Conservation (phyloP, 2,329 filamentous ascomycete genomes). For the Aureobasidium sp. region DNA sequence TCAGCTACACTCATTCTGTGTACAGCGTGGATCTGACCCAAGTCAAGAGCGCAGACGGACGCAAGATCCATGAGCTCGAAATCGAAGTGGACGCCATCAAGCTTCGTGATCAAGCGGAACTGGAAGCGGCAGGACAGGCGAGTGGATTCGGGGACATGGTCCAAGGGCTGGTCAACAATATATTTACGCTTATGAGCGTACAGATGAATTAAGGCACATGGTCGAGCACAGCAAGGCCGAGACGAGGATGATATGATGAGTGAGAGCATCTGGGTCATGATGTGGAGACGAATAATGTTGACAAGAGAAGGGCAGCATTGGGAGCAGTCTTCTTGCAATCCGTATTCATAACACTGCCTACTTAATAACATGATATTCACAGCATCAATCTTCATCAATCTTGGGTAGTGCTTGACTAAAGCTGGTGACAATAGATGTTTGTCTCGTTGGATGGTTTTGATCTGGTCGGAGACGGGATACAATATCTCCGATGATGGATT, state of each 20-base stretch:
- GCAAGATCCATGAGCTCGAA: slow-evolving; percentile 73
- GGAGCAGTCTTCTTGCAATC: neutral
- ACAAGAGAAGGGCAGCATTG: neutral
- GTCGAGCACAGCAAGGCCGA: neutral
- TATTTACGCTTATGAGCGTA: slow-evolving; percentile 47
- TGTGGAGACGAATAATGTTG: neutral
- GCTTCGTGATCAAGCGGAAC: slow-evolving; percentile 48
- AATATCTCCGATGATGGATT: neutral
- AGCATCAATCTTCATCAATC: neutral
- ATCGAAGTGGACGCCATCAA: slow-evolving; percentile 61
- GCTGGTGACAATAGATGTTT: neutral
- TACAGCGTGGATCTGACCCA: slow-evolving; percentile 93
- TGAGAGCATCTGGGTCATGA: neutral
- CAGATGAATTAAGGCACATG: neutral
- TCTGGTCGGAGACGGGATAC: neutral
- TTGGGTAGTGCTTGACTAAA: neutral
- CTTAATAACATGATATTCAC: neutral
- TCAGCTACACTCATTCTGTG: slow-evolving; percentile 81
- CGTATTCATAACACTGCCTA: neutral
- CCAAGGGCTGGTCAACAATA: slow-evolving; percentile 68
- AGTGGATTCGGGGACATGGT: slow-evolving; percentile 62
- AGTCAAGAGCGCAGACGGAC: slow-evolving; percentile 48
- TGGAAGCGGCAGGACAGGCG: slow-evolving; percentile 31
- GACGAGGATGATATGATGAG: neutral
- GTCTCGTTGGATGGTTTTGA: neutral